Evolutionary conservation across 352 stramenopile genomes (phyloP), one percentile per base, ranked within the genome.

Genomic region (Thraustochytrium sp.): DNA sequence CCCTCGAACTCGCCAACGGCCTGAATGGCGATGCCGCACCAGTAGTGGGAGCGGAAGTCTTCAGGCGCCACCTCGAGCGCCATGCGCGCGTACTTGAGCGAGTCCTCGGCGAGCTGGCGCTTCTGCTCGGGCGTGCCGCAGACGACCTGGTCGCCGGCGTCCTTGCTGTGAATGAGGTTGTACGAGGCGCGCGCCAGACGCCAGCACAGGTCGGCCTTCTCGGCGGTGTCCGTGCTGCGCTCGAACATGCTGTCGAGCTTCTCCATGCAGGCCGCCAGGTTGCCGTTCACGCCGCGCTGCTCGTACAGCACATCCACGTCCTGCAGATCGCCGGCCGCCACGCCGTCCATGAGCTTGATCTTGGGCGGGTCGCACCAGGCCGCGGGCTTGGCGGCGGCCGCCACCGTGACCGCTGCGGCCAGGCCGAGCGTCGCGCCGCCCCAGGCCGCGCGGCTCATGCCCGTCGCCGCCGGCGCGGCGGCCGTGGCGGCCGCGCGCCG

Each of bases 11-110:
- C 68, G 21, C 68, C 68, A 1, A 55, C 23, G 34, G 68, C 68
- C 53, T 80, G 68, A 26, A 72, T 80, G 4, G 68, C 68, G 42
- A 80, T 80, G 49, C 68, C 68, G 51, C 68, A 65, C 68, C 68
- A 80, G 68, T 80, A 80, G 68, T 80, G 68, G 36, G 34, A 55
- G 23, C 53, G 34, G 11, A 72, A 80, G 51, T 80, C 68, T 8
- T 80, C n/a, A 9, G 68, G 68, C 9, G 68, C 68, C 18, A 80
- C 44, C 53, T 80, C 37, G 34, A 61, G 68, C 34, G 68, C 68
- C 29, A 37, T 5, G 21, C 31, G 31, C 34, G 68, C 68, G 26
- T 48, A 80, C 68, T 63, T 68, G 44, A 80, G 34, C 5, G 68
- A 18, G 53, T 68, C 53, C 18, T 72, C 29, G 18, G 68, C 68